A percentile compares a stretch with the other conserved stretches of the same genome.
These are phyloP conservation scores for Colletotrichum lini DNA, from an alignment of 2,329 filamentous ascomycete species.

Conservation along the genomic window DNA sequence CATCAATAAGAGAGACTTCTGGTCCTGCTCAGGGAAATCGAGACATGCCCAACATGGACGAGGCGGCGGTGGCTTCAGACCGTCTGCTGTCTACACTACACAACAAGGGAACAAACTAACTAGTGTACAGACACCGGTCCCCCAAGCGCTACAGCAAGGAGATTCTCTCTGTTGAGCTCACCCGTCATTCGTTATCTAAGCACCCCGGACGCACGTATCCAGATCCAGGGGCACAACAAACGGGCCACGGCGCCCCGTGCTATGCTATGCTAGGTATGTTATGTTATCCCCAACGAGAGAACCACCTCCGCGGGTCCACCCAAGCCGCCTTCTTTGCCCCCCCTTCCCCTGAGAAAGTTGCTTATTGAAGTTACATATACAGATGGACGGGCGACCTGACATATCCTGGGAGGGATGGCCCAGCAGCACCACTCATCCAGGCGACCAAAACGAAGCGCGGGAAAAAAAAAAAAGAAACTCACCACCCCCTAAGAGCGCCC, in stretches of 20 bases:
- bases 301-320: neutral
- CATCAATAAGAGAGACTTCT: neutral
- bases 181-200: slow-evolving; percentile 20
- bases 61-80: neutral
- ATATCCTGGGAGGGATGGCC: no score
- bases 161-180: neutral
- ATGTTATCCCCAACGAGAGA: slow-evolving; percentile 23
- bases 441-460: neutral
- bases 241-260: neutral
- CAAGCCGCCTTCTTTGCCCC: no score
- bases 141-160: neutral
- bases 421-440: neutral
- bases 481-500: no score
- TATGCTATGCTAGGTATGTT: slow-evolving; percentile 10
- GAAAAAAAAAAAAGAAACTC: slow-evolving; percentile 2
- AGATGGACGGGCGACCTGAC: no score
- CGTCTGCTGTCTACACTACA: no score
- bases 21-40: neutral
- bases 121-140: neutral
- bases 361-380: no score
- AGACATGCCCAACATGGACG: slow-evolving; percentile 4
- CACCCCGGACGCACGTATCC: neutral
- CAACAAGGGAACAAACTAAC: no score
- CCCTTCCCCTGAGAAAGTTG: no score
- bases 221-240: neutral